Base-by-base conservation (phyloP, 441 rosid species). In the Breynia disticha region DNA sequence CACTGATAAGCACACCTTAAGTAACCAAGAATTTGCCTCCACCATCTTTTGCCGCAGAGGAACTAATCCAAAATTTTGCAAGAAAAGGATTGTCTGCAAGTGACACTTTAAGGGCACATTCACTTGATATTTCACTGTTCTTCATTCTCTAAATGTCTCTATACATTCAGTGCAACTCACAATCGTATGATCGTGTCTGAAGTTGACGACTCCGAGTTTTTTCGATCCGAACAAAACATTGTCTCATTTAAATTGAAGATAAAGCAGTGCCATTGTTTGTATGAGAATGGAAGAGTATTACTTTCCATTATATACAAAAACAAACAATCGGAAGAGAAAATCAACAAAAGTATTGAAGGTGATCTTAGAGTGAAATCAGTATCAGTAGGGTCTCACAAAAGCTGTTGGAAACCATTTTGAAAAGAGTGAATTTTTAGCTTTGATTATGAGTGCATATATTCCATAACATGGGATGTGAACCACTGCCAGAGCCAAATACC, bases 381-480 rank as follows among this genome's bases (percentile, higher is more conserved):
- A 38, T 52, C 63, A 80, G 59, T 38, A 56, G 11, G 66, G 55
- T 24, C 66, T 73, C 54, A 68, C 65, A 45, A 75, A 84, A 58
- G 72, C 65, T 52, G 51, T 59, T 46, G 96, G 87, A 60, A 79
- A 87, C 74, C 69, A 54, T 67, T 57, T 52, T 7, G 80, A 55
- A 16, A 84, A 71, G 48, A 63, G 28, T 0, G 73, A 50, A 51
- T 60, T 56, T 53, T 90, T 84, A 7, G 80, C 87, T 57, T 65
- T 76, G 3, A 78, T 70, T 4, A 87, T 69, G 59, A 83, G 52
- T 0, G 72, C 69, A 37, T 70, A 87, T n/a, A 73, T 55, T 52
- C 91, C 91, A 21, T 76, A 90, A 63, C 86, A 81, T 14, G 97
- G 96, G 56, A 87, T 64, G 61, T 90, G 97, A 45, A 62, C 59